Conservation (phyloP, 2,329 filamentous ascomycete species). For the Aphanocladium album region DNA sequence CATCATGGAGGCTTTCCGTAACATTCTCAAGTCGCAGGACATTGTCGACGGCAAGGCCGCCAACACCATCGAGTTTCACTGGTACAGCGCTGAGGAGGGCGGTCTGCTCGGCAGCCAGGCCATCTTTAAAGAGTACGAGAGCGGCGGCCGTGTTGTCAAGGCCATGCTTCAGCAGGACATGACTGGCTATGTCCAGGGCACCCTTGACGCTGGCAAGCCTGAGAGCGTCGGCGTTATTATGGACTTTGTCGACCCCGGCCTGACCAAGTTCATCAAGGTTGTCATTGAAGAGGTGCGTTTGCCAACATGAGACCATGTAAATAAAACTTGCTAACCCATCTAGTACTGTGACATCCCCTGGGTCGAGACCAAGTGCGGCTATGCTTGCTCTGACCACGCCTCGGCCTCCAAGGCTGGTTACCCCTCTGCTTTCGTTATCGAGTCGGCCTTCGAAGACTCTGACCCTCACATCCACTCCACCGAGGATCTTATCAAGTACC, state of each 20-base stretch:
- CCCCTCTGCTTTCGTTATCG: conserved; percentile 71
- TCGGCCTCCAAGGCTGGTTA: conserved; percentile 70
- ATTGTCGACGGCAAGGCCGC: conserved; percentile 65
- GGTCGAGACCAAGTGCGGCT: conserved; percentile 82
- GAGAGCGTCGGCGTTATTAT: conserved; percentile 91
- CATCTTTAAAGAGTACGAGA: conserved; percentile 78
- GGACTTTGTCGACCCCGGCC: conserved; percentile 76
- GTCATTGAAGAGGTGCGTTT: conserved; percentile 57
- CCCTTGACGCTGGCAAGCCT: conserved; percentile 71
- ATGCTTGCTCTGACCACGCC: conserved; percentile 74
- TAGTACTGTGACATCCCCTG: conserved; percentile 88
- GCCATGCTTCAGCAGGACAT: conserved; percentile 99
- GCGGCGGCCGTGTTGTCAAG: conserved; percentile 69
- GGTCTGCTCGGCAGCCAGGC: conserved; percentile 84
- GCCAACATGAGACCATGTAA: background rate
- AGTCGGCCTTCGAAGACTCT: conserved; percentile 62
- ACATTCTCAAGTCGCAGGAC: conserved; percentile 67
- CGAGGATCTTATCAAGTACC: conserved; percentile 64
- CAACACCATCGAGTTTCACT: conserved; percentile 95
- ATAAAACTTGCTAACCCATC: conserved; percentile 1
- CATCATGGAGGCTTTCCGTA: conserved; percentile 84
- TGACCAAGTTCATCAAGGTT: conserved; percentile 88
- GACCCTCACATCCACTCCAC: conserved; percentile 67
- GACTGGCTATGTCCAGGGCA: conserved; percentile 84
- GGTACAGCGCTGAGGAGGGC: conserved; percentile 89